Conservation (phyloP, 2,329 filamentous ascomycete species). For the Monilinia aucupariae region DNA sequence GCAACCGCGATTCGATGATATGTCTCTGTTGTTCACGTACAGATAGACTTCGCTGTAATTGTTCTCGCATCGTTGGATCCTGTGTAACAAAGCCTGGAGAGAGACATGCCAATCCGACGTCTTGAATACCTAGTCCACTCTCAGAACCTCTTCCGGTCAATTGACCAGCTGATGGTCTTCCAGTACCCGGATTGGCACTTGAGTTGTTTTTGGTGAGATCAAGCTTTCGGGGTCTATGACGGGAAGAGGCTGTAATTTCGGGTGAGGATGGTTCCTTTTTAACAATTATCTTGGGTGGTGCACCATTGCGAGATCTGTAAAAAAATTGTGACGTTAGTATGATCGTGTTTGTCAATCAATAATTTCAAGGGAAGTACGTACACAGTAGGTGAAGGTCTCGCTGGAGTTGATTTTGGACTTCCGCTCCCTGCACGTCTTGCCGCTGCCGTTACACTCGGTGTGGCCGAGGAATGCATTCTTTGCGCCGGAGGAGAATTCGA, state of each 20-base stretch:
- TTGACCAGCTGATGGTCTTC: slow-evolving; percentile 60
- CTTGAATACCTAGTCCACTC: slow-evolving; percentile 71
- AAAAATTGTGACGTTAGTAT: slow-evolving; percentile 30
- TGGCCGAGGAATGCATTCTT: slow-evolving; percentile 35
- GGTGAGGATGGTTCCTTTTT: slow-evolving; percentile 96
- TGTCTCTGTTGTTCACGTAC: slow-evolving; percentile 90
- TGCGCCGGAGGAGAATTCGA: slow-evolving; percentile 32
- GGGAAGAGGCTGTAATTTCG: slow-evolving; percentile 59
- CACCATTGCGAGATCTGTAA: slow-evolving; percentile 48
- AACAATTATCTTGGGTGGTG: slow-evolving; percentile 74
- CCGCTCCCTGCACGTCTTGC: slow-evolving; percentile 48
- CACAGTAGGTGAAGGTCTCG: slow-evolving; percentile 56
- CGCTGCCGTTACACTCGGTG: slow-evolving; percentile 39
- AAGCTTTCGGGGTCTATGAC: slow-evolving; percentile 70
- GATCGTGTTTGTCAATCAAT: not conserved
- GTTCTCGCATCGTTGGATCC: slow-evolving; percentile 93
- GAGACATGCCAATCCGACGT: slow-evolving; percentile 88
- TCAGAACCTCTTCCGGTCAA: slow-evolving; percentile 66
- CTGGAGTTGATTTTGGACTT: slow-evolving; percentile 46
- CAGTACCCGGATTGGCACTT: slow-evolving; percentile 47
- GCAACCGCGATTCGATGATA: slow-evolving; percentile 86
- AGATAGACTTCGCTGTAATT: slow-evolving; percentile 87
- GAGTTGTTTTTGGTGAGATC: slow-evolving; percentile 66
- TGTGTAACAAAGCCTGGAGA: slow-evolving; percentile 95
- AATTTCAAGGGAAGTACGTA: slow-evolving; percentile 40